Percentiles rank a stretch among this genome's conserved stretches.
Conservation (phyloP, 257 asterid genomes). For the Mitragyna speciosa region DNA sequence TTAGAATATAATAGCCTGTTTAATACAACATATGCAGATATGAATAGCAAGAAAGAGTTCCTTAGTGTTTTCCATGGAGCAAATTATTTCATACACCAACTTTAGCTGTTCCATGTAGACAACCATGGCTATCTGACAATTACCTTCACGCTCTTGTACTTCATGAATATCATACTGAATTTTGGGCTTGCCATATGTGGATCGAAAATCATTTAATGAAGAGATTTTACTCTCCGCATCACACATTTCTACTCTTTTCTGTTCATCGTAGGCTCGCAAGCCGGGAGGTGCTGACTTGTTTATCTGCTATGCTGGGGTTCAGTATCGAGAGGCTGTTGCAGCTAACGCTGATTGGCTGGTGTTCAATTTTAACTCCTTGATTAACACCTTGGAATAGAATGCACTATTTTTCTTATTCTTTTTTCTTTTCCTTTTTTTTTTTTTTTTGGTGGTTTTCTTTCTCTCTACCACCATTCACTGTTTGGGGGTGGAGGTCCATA, state of each 20-base stretch:
- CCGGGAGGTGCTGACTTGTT: constrained; percentile 94
- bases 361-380: constrained; percentile 65
- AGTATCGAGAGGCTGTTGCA: constrained; percentile 76
- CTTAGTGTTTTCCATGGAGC: not conserved
- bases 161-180: not conserved
- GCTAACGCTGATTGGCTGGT: constrained; percentile 94
- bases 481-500: not conserved
- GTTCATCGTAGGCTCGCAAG: constrained; percentile 59
- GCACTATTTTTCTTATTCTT: not conserved
- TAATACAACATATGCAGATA: not conserved
- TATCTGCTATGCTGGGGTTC: constrained; percentile 81
- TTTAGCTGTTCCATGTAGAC: not conserved
- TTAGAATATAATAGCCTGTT: not conserved
- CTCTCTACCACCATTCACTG: not conserved
- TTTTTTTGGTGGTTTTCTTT: not conserved
- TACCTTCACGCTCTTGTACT: not conserved
- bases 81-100: not conserved
- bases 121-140: not conserved
- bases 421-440: not conserved
- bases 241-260: not conserved
- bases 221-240: not conserved
- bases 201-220: not conserved
- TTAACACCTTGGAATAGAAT: constrained; percentile 55
- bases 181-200: not conserved
- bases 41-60: not conserved